Evolutionary conservation across 106 monocot species (phyloP), one percentile per base, ranked within the genome.

Genomic region (Alisma plantagoaquatica): DNA sequence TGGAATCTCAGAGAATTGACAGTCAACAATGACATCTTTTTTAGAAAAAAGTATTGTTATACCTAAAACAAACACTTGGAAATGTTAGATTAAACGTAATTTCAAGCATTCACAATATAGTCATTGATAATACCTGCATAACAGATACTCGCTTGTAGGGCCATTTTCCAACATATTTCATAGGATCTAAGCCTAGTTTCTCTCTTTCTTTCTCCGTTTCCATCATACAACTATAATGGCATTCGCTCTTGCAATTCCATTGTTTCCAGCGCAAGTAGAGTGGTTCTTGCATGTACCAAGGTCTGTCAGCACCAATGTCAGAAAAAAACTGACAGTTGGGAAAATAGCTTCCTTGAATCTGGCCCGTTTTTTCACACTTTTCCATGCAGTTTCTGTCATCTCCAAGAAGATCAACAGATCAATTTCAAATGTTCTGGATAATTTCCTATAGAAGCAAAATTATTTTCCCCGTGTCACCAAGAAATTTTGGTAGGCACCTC

Each of bases 131-230:
- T 5, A 53, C 53, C 53, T 26, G 53, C 6, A 53, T 12, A 10
- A 1, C 15, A 23, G 20, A 24, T n/a, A 1, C 24, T 14, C 14
- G 53, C 53, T 8, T 31, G 28, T 4, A 2, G n/a, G 53, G 29
- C 53, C 53, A 53, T 53, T 53, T 53, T 2, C 53, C 53, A 14
- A 29, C 30, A 18, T 53, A 53, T 30, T 53, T 53, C 16, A 53
- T 15, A 18, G 53, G 27, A 4, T 30, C 53, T 20, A 53, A 31
- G 29, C 53, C 53, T 2, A 53, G 53, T 31, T 53, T 27, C 27
- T 18, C 12, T 17, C 53, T 28, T 31, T 53, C 29, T 4, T 16
- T 30, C 53, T 53, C 53, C 29, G 30, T 53, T 20, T 53, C 16
- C 29, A 3, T 14, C 53, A 53, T 31, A 31, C 53, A 53, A 20